Percentiles rank a stretch among this genome's conserved stretches.
Evolutionary conservation across 345 rosid genomes (phyloP).

Genomic region (Combretum micranthum): DNA sequence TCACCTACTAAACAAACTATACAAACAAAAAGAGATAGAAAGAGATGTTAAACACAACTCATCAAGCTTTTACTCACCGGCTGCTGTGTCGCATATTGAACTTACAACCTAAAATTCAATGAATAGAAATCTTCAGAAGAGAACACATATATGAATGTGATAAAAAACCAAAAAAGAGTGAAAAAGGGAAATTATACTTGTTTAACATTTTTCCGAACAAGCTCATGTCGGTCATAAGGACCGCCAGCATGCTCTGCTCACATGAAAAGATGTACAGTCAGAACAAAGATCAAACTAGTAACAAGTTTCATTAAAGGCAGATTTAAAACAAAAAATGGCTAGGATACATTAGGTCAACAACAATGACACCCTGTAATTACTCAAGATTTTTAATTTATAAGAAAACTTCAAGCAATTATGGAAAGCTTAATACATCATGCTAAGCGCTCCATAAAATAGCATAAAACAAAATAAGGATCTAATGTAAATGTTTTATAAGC

Average conservation of each 20-base stretch:
- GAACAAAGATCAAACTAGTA: conserved; percentile 4
- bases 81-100: conserved; percentile 87
- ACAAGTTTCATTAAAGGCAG: conserved; percentile 1
- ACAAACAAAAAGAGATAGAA: background rate
- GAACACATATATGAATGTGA: background rate
- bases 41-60: background rate
- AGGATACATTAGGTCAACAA: background rate
- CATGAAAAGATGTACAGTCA: conserved; percentile 10
- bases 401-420: too few relatives aligned
- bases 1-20: background rate
- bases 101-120: conserved; percentile 59
- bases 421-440: too few relatives aligned
- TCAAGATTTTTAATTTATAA: too few relatives aligned
- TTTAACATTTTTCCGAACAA: conserved; percentile 71
- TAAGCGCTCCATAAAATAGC: too few relatives aligned
- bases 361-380: background rate
- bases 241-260: conserved; percentile 52
- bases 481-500: too few relatives aligned
- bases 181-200: conserved; percentile 26
- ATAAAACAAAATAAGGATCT: too few relatives aligned
- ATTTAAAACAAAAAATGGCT: background rate
- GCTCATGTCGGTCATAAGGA: conserved; percentile 58
- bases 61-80: conserved; percentile 47
- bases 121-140: conserved; percentile 8
- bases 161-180: background rate